Evolutionary conservation across 805 yeast species (phyloP), one percentile per base, ranked within the genome.

Genomic region (Maudiozyma bulderi): DNA sequence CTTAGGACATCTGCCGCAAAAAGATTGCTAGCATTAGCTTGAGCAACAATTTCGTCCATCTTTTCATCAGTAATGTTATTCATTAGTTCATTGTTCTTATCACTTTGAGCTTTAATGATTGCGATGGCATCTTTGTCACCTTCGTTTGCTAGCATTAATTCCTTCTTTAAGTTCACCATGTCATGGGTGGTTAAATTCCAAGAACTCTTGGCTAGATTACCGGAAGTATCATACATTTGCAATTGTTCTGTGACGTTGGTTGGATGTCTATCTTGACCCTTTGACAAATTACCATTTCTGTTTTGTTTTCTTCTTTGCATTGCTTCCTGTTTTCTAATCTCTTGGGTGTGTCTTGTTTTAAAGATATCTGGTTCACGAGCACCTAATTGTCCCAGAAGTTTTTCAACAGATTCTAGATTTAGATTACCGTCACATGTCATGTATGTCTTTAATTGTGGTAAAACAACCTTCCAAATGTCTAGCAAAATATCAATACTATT

Each of bases 381-480:
- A 8, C 91, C 86, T 40, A 93, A 71, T 28, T 74, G 77, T 26
- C 67, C 63, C 67, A 93, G 68, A 50, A 93, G 67, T 44, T 73
- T 73, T 57, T 90, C 95, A 5, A 88, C 96, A 47, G 87, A 81
- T 39, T 75, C 78, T 43, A 90, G 65, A 61, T 88, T 81, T 46
- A 93, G 75, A 14, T 73, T 73, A 40, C 99, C 99, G 65, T 93
- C 99, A 57, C 90, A 80, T 1, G 98, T 91, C 61, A 93, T 75
- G 64, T 83, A 93, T 20, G 86, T 84, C 46, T 77, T 80, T 71
- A 86, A 73, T 32, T 65, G 59, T 0, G 95, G 84, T 44, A 93
- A 63, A 1, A 76, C 65, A 35, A 76, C 72, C 59, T 90, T 89
- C 99, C 99, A 93, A 44, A 91, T 79, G 39, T 74, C 76, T 10